Percentiles rank a stretch among this genome's conserved stretches.
These are phyloP conservation scores for Yarrowia sp. DNA, from an alignment of 805 yeast genomes.

Conservation along the genomic window DNA sequence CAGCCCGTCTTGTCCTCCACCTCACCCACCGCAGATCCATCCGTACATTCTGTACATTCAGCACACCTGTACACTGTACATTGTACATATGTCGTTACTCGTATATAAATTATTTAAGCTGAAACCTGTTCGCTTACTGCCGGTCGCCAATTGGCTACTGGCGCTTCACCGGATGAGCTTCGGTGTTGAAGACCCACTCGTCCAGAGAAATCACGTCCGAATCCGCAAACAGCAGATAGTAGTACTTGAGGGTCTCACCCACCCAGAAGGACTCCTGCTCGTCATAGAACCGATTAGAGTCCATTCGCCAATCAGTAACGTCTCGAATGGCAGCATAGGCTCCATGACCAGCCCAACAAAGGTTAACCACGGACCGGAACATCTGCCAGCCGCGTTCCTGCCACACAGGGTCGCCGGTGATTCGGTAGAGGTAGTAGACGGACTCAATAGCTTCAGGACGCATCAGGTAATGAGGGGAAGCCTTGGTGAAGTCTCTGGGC, in stretches of 20 bases:
- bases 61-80: no score
- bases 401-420: constrained; percentile 66
- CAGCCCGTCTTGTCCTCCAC: no score
- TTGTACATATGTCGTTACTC: background rate
- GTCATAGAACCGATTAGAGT: constrained; percentile 48
- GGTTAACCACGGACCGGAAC: constrained; percentile 52
- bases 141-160: background rate
- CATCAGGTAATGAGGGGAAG: constrained; percentile 54
- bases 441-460: constrained; percentile 71
- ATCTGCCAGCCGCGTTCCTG: constrained; percentile 61
- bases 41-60: no score
- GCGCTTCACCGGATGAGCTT: constrained; percentile 63
- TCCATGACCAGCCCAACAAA: constrained; percentile 40
- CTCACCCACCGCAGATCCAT: no score
- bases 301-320: constrained; percentile 48
- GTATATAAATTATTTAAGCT: background rate
- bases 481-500: constrained; percentile 42
- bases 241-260: constrained; percentile 66
- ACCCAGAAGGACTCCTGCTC: constrained; percentile 61
- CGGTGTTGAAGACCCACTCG: constrained; percentile 64
- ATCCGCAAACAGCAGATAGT: constrained; percentile 58
- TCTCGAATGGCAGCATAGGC: constrained; percentile 54
- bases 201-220: constrained; percentile 56
- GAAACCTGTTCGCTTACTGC: background rate
- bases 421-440: constrained; percentile 62